These are phyloP conservation scores for Cicer cuneatum DNA, from an alignment of 306 rosid genomes.

Conservation along the genomic window DNA sequence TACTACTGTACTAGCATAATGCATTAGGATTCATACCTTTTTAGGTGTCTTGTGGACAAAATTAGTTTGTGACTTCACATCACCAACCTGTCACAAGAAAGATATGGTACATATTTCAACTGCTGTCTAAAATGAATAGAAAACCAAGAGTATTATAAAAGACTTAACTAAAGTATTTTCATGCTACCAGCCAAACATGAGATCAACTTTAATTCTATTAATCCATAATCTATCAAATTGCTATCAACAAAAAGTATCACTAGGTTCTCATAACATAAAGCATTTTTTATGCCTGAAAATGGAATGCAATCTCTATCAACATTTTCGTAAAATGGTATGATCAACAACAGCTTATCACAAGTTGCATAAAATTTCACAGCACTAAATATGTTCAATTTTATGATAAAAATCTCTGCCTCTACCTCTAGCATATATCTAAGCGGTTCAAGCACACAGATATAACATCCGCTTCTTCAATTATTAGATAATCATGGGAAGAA, in stretches of 20 bases:
- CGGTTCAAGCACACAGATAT: slow-evolving; percentile 23
- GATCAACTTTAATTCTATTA: slow-evolving; percentile 37
- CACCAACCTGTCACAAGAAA: slow-evolving; percentile 66
- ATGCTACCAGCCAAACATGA: slow-evolving; percentile 36
- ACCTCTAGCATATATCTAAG: slow-evolving; percentile 18
- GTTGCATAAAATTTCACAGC: slow-evolving; percentile 26
- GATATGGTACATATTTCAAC: slow-evolving; percentile 35
- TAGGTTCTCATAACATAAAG: slow-evolving; percentile 19
- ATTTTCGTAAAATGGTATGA: slow-evolving; percentile 14
- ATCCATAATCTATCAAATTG: slow-evolving; percentile 9
- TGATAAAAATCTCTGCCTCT: slow-evolving; percentile 5
- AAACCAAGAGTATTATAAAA: slow-evolving; percentile 4
- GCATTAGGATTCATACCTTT: slow-evolving; percentile 57
- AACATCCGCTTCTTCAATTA: slow-evolving; percentile 12
- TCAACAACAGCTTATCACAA: slow-evolving; percentile 31
- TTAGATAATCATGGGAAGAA: slow-evolving; percentile 36
- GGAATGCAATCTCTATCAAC: slow-evolving; percentile 9
- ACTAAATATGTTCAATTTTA: slow-evolving; percentile 20
- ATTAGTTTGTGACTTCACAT: slow-evolving; percentile 62
- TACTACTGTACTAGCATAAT: slow-evolving; percentile 30
- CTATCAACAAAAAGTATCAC: slow-evolving; percentile 21
- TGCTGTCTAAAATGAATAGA: slow-evolving; percentile 18
- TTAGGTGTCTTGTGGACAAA: slow-evolving; percentile 84
- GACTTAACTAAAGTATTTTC: slow-evolving; percentile 18
- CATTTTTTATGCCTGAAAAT: slow-evolving; percentile 25